Conservation (phyloP, 768 basidiomycete genomes). For the Saitozyma podzolica region DNA sequence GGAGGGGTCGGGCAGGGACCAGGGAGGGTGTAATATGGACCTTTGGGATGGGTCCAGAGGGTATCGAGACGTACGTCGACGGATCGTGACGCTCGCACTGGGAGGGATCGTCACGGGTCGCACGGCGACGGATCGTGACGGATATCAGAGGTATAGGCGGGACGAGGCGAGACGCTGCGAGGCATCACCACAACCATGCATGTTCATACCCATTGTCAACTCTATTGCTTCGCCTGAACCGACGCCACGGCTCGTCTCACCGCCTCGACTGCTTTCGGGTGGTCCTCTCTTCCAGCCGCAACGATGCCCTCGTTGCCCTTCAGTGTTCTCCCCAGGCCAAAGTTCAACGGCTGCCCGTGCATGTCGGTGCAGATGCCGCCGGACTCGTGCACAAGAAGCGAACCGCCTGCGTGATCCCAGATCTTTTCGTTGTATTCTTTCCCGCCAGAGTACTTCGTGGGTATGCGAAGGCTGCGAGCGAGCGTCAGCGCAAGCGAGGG, state of each 20-base stretch:
- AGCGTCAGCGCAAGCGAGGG: background rate
- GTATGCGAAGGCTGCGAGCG: conserved; percentile 46
- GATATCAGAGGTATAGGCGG: background rate
- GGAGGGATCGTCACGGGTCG: too few relatives aligned
- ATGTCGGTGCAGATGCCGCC: conserved; percentile 87
- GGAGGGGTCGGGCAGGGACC: conserved; percentile 13
- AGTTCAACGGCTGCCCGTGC: conserved; percentile 73
- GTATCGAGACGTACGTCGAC: conserved; percentile 23
- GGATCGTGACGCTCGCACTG: background rate
- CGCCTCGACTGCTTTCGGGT: conserved; percentile 69
- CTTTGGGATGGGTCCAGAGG: conserved; percentile 27
- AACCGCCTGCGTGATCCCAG: conserved; percentile 96
- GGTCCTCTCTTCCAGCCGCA: conserved; percentile 72
- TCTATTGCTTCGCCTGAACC: background rate
- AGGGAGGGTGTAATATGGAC: conserved; percentile 21
- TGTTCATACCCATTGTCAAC: conserved; percentile 3
- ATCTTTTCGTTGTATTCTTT: conserved; percentile 87
- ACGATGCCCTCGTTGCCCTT: conserved; percentile 85
- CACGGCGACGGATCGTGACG: too few relatives aligned
- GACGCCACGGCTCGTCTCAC: conserved; percentile 62
- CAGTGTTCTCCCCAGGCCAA: conserved; percentile 80
- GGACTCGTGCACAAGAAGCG: conserved; percentile 79
- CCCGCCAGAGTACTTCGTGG: conserved; percentile 53
- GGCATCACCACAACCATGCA: background rate
- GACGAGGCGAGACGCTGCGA: background rate